Conservation (phyloP, 2,329 filamentous ascomycete species). For the Fusarium dimerum region DNA sequence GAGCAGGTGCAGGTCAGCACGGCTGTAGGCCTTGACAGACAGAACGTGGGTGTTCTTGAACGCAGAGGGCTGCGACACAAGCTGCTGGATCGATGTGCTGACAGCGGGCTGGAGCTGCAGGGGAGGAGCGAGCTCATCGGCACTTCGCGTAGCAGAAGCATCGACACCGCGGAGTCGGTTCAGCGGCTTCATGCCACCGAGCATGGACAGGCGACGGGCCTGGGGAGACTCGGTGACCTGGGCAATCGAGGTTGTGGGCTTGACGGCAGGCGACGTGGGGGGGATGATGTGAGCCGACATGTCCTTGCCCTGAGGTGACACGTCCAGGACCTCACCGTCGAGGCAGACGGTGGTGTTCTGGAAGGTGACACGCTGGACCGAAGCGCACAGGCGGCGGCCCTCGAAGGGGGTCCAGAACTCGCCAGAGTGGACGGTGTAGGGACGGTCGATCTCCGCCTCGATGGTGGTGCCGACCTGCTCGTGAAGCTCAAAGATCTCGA, state of each 20-base stretch:
- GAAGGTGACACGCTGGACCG: constrained; percentile 76
- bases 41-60: constrained; percentile 91
- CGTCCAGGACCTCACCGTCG: constrained; percentile 61
- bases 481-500: constrained; percentile 79
- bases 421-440: constrained; percentile 56
- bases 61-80: constrained; percentile 72
- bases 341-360: constrained; percentile 73
- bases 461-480: constrained; percentile 73
- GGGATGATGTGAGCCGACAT: constrained; percentile 69
- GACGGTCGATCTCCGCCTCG: constrained; percentile 74
- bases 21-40: constrained; percentile 87
- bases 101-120: constrained; percentile 52
- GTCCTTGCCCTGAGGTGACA: constrained; percentile 65
- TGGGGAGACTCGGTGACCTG: constrained; percentile 39
- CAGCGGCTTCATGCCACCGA: constrained; percentile 32
- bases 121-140: constrained; percentile 49
- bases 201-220: constrained; percentile 34
- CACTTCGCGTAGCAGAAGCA: constrained; percentile 14
- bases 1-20: constrained; percentile 84
- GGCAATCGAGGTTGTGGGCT: constrained; percentile 47
- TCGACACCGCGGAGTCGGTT: constrained; percentile 34
- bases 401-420: constrained; percentile 70
- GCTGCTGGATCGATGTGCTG: constrained; percentile 65
- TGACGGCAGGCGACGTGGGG: constrained; percentile 59
- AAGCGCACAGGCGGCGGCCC: constrained; percentile 67